Conservation (phyloP, 75 land plant species). For the Ceratopteris richardii region DNA sequence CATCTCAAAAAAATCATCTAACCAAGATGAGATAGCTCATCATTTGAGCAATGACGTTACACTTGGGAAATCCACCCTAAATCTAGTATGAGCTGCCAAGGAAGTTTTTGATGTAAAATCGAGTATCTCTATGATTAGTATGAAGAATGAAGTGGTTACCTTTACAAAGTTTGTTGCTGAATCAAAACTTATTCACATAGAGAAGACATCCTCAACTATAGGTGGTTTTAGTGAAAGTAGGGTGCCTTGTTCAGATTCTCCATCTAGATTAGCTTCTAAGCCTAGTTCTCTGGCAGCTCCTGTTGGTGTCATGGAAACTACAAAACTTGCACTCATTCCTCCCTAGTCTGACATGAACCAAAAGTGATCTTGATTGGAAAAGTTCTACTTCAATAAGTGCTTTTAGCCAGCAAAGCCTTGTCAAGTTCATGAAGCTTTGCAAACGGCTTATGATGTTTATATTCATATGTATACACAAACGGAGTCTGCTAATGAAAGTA, state of each 20-base stretch:
- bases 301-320: slow-evolving; percentile 31
- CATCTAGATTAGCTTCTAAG: background rate
- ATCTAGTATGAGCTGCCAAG: background rate
- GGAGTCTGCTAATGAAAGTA: background rate
- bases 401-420: slow-evolving; percentile 35
- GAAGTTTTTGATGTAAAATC: background rate
- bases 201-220: background rate
- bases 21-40: too few relatives aligned
- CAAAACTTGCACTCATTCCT: slow-evolving; percentile 35
- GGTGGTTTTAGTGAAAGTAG: background rate
- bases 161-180: background rate
- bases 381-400: slow-evolving; percentile 40
- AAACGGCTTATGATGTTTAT: slow-evolving; percentile 11
- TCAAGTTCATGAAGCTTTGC: slow-evolving; percentile 16
- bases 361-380: slow-evolving; percentile 34
- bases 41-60: too few relatives aligned
- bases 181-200: background rate
- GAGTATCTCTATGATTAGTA: background rate
- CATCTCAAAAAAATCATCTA: too few relatives aligned
- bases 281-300: slow-evolving; percentile 20
- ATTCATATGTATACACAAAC: slow-evolving; percentile 7
- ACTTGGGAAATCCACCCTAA: background rate
- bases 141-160: too few relatives aligned
- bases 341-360: slow-evolving; percentile 14
- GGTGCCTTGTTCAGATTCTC: background rate